Evolutionary conservation across 345 rosid species (phyloP), one percentile per base, ranked within the genome.

Genomic region (Crucihimalaya himalaica): DNA sequence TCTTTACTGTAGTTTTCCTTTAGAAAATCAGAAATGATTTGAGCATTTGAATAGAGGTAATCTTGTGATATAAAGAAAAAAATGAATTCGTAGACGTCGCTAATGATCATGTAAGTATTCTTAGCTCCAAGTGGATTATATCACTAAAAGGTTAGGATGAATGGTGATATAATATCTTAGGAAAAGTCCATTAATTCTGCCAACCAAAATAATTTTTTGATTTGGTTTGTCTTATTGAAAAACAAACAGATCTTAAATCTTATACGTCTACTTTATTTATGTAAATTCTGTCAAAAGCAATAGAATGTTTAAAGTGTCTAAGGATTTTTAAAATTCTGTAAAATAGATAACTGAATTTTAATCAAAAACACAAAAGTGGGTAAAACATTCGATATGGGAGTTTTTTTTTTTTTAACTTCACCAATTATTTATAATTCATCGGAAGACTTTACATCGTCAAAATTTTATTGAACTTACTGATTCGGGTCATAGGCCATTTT

Each of bases 81-180:
- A 18, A 9, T 3, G 23, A 8, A 8, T 34, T 51, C 5, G 32
- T 50, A 16, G 12, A 63, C 28, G 35, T 21, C 31, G 21, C 10
- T 65, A 20, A 21, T 47, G 31, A 65, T 48, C 9, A 65, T 65
- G 69, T 42, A 62, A 42, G 35, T 61, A n/a, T 42, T 42, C 45
- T 23, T 23, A 23, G 66, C 6, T 62, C 8, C 37, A 28, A 6
- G 27, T 43, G 43, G 66, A 42, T 62, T 9, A 40, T 60, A 13
- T 61, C 19, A 23, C 7, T 52, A 25, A 52, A 25, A 25, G 16
- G 23, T 25, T 25, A 42, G n/a, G 21, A 62, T 56, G 15, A 19
- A 16, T 56, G 23, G 3, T 56, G 6, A 32, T 57, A 18, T 56
- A 56, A 16, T 56, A 16, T 31, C 11, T 32, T 16, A 32, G 43